Percentiles rank a stretch among this genome's conserved stretches.
These are phyloP conservation scores for Elaeis oleifera DNA, from an alignment of 202 grass and related monocot species.

Conservation along the genomic window DNA sequence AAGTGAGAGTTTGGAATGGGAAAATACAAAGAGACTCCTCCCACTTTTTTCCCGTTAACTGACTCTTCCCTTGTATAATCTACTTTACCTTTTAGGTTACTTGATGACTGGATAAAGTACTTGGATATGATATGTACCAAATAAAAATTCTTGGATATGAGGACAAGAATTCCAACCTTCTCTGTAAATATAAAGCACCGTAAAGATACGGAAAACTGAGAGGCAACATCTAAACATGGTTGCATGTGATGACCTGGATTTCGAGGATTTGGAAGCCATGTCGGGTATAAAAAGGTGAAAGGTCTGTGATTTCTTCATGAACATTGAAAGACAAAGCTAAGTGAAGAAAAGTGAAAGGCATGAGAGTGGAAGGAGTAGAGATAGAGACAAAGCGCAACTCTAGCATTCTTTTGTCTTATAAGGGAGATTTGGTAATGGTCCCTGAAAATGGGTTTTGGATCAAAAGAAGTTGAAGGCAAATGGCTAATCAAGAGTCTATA, in stretches of 20 bases:
- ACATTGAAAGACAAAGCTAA: conserved; percentile 15
- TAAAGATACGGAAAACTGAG: conserved; percentile 53
- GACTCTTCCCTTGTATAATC: conserved; percentile 22
- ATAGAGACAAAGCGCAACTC: conserved; percentile 41
- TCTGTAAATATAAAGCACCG: conserved; percentile 36
- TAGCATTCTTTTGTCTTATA: conserved; percentile 44
- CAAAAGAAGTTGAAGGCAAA: no score
- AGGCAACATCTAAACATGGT: conserved; percentile 24
- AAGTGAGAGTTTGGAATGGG: conserved; percentile 42
- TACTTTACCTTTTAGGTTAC: conserved; percentile 18
- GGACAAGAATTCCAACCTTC: conserved; percentile 45
- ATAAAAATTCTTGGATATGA: conserved; percentile 20
- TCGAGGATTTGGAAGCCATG: neutral
- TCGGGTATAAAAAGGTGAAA: conserved; percentile 2
- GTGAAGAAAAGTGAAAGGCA: conserved; percentile 1
- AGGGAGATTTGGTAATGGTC: conserved; percentile 11
- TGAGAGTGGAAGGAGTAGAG: conserved; percentile 21
- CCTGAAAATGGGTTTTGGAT: neutral
- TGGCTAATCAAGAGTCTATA: no score
- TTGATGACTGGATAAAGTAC: conserved; percentile 54
- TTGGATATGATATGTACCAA: conserved; percentile 23
- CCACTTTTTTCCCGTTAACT: conserved; percentile 74
- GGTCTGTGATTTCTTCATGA: neutral
- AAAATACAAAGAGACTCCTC: conserved; percentile 63
- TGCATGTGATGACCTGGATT: conserved; percentile 36